Evolutionary conservation across 192 early-diverging fungal genomes (phyloP), one percentile per base, ranked within the genome.

Genomic region (Backusella psychrophila): DNA sequence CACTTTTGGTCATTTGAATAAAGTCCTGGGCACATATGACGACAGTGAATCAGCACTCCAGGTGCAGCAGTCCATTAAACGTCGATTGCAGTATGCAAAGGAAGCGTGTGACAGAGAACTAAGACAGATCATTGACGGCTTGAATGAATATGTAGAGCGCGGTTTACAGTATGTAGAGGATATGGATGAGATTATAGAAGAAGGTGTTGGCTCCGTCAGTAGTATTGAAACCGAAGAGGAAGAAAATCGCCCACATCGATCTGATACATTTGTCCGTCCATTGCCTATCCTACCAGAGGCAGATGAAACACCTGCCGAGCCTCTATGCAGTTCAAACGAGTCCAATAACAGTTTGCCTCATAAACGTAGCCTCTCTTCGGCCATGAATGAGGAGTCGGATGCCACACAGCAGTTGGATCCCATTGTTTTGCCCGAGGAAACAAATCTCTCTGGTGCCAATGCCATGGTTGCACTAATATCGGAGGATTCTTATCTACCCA

Each of bases 141-240:
- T 94, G 6, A 87, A 90, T 72, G 88, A 90, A 59, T 88, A 87
- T 67, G 93, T 94, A 4, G 93, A 95, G 68, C 86, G 84, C 19
- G 85, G 87, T 9, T 81, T 86, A n/a, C 84, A 82, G 31, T 85
- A 89, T 46, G 86, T 84, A 7, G 84, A 85, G 49, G 85, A 87
- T 56, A 74, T 73, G n/a, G 73, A 83, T 52, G 79, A 81, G 53
- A 49, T 84, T 12, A 38, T 77, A 3, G 77, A 78, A 26, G 66
- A 77, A 5, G 80, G 74, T 0, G 66, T 75, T 6, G 46, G 35
- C 4, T 71, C 80, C 36, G 52, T 70, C 23, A 74, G 75, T 15
- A 84, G 76, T 31, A 72, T 77, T 71, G 71, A 84, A 52, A 66
- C 59, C 31, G 83, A 83, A 6, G 69, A n/a, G 38, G 26, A 42